Evolutionary conservation across 2,329 filamentous ascomycete genomes (phyloP).

Genomic region (Cryphonectria nitschkei): DNA sequence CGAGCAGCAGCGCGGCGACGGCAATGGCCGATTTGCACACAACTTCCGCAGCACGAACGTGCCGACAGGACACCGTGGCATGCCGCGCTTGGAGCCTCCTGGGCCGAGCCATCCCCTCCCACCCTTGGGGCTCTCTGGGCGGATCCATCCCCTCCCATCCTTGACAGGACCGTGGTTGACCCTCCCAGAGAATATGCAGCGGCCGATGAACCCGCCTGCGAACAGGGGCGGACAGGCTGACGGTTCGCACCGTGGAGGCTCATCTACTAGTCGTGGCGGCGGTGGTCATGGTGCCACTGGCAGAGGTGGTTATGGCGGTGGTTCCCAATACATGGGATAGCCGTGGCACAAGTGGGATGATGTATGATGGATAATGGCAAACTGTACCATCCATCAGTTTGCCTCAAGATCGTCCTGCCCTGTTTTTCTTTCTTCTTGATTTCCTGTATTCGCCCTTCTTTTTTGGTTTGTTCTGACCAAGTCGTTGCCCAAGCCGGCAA

Average conservation of each 20-base stretch:
- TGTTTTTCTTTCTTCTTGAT: no score
- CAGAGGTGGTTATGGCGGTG: neutral
- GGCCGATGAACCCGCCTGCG: neutral
- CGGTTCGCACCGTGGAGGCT: neutral
- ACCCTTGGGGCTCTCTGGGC: neutral
- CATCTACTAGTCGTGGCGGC: neutral
- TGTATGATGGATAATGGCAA: no score
- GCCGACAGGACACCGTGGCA: neutral
- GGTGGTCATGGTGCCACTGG: neutral
- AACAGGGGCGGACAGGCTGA: neutral
- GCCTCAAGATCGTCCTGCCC: neutral
- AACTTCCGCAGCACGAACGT: neutral
- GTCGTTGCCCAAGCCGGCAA: neutral
- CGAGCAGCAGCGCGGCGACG: neutral
- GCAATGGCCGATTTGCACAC: neutral
- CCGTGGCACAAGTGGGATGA: neutral
- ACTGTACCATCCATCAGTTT: neutral
- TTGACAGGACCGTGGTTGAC: conserved; percentile 4
- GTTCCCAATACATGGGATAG: neutral
- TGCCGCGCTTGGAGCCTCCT: neutral
- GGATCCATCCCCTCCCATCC: neutral
- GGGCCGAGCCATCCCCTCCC: neutral
- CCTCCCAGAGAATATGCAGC: neutral
- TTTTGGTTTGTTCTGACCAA: neutral
- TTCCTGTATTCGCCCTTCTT: no score